Evolutionary conservation across 768 basidiomycete genomes (phyloP), one percentile per base, ranked within the genome.

Genomic region (Saitozyma podzolica): DNA sequence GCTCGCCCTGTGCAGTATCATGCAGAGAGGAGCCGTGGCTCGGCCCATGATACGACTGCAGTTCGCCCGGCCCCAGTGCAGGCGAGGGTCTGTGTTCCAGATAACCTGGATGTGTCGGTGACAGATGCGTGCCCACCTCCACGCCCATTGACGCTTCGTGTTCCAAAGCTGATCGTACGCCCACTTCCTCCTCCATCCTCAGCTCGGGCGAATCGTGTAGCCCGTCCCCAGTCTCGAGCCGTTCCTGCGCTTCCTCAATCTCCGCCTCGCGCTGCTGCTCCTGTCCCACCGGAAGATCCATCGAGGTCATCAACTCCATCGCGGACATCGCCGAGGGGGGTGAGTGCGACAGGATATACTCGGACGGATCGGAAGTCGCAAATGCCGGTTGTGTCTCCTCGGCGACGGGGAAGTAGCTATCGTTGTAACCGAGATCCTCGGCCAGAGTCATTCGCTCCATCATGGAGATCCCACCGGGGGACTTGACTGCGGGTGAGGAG

Each of bases 391-490:
- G 45, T 7, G 69, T 65, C 54, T 72, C 58, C 59, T 73, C 66
- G 40, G 65, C 60, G 14, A 69, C 55, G 0, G 80, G 78, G 78
- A 94, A 95, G 75, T 94, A 95, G 0, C 88, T 84, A 13, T 89
- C 91, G 73, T 92, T 87, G 75, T 95, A 94, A 0, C 91, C 91
- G 54, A 89, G 84, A 73, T 94, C 92, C 75, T 97, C 93, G 7
- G 89, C 92, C 74, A 92, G 88, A 2, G 90, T 89, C 62, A 94
- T 84, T 40, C 84, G 85, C 29, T 86, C 83, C 8, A 89, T 80
- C 43, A 87, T 83, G 0, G 89, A 86, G 50, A 86, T 85, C 20
- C 84, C 83, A 8, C 83, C 82, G 20, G 78, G 80, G 6, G 73
- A 75, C 54, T 81, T 83, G 3, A 86, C 82, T 10, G 87, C 85